phyloP scores from a whole-genome alignment of 495 filamentous ascomycete species.

The Aspergillus olivimuriae region DNA sequence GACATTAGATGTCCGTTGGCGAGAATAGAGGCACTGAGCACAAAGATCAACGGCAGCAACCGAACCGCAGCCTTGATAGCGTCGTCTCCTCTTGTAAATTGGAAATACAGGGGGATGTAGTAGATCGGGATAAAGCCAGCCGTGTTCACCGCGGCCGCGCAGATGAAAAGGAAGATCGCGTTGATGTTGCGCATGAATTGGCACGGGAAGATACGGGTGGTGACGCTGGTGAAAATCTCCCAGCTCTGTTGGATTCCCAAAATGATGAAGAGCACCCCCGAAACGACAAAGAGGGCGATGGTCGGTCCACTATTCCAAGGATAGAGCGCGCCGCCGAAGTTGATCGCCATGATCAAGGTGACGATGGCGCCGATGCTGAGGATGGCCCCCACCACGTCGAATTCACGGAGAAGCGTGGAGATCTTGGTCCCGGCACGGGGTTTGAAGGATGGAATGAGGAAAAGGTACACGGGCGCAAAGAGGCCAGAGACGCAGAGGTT shows the following conservation, averaged over 20 bases:
- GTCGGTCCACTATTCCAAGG: conserved; percentile 18
- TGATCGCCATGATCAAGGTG: conserved; percentile 21
- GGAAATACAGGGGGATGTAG: conserved; percentile 46
- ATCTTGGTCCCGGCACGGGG: conserved; percentile 33
- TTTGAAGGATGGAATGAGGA: conserved; percentile 42
- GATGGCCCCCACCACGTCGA: conserved; percentile 25
- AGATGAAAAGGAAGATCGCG: conserved; percentile 38
- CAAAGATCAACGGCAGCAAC: conserved; percentile 21
- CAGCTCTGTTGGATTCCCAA: conserved; percentile 41
- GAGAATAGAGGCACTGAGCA: conserved; percentile 13
- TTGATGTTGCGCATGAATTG: conserved; percentile 33
- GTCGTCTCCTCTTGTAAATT: conserved; percentile 33
- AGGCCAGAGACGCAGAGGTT: conserved; percentile 49
- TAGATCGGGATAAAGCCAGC: conserved; percentile 35
- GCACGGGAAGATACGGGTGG: conserved; percentile 43
- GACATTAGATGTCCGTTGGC: conserved; percentile 38
- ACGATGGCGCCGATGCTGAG: conserved; percentile 21
- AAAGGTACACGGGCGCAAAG: conserved; percentile 48
- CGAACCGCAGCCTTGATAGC: conserved; percentile 35
- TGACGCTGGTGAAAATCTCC: conserved; percentile 37
- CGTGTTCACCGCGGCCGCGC: conserved; percentile 21
- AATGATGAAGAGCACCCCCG: conserved; percentile 14
- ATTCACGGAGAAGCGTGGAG: conserved; percentile 26
- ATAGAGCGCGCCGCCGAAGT: conserved; percentile 28
- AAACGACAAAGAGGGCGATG: conserved; percentile 19